Evolutionary conservation across 2,329 filamentous ascomycete genomes (phyloP), one percentile per base, ranked within the genome.

Genomic region (Apiospora malaysiana): DNA sequence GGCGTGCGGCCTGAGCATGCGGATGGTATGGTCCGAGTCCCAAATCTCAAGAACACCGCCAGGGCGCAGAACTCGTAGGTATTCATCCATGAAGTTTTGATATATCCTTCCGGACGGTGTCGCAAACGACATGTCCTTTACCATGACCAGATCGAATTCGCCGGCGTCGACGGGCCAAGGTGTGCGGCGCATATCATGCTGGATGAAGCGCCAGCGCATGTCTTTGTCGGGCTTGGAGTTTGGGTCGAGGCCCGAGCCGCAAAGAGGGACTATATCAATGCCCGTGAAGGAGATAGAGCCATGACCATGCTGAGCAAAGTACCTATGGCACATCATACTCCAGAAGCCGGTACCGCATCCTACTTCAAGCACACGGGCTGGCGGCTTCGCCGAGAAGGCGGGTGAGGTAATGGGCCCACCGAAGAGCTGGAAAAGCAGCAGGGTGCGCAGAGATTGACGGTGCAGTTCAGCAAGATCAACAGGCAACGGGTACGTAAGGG

Each of bases 301-400:
- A 77, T 92, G 87, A 18, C 94, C 94, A 70, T 88, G 85, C 67
- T 89, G 87, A 70, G 88, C 86, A 78, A 95, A 94, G 81, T 93
- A 92, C 46, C 93, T 90, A 80, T 97, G 92, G 80, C 94, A 97
- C 85, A 94, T 91, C 82, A 93, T 92, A 76, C 93, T 95, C 95
- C 95, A 98, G 79, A 97, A 93, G 32, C 90, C 95, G 25, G 92
- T 92, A 23, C 95, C 95, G 80, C 95, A 98, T 42, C 91, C 94
- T 45, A 98, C 83, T 78, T 98, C 95, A 32, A 98, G 86, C 40
- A 98, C 92, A 74, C 90, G 91, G 76, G 87, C 87, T 0, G 95
- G 95, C 25, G 93, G 91, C 66, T 89, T 89, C 73, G 89, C 86
- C 59, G 86, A 83, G 69, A 94, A 87, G 42, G 85, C 85, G 0